Percentiles rank a stretch among this genome's conserved stretches.
Conservation (phyloP, 176 grass and related monocot species). For the Zoysia pacifica region DNA sequence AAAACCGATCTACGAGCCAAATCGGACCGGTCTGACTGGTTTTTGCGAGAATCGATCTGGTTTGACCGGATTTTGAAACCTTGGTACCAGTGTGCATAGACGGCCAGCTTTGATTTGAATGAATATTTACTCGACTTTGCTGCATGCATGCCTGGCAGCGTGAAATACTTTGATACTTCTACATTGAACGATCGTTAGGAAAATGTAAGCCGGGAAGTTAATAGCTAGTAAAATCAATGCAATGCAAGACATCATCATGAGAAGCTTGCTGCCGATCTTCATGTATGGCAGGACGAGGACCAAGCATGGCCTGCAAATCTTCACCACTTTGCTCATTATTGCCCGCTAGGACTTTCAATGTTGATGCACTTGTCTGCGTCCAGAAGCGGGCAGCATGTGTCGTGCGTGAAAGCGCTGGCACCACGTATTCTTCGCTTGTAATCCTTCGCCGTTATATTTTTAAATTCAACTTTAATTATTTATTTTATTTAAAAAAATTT, state of each 20-base stretch:
- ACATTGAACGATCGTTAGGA: too few relatives aligned
- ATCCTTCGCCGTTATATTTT: too few relatives aligned
- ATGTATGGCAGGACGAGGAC: not conserved
- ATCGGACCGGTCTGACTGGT: too few relatives aligned
- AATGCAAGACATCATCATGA: constrained; percentile 22
- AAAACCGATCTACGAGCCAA: too few relatives aligned
- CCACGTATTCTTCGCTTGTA: not conserved
- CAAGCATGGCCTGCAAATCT: not conserved
- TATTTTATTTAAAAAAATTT: too few relatives aligned
- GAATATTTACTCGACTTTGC: constrained; percentile 23
- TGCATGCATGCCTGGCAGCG: not conserved
- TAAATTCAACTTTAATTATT: too few relatives aligned
- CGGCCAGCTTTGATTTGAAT: constrained; percentile 23
- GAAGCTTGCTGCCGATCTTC: constrained; percentile 16
- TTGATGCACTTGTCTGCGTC: constrained; percentile 2
- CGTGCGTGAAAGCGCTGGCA: not conserved
- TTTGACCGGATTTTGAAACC: too few relatives aligned
- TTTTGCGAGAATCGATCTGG: too few relatives aligned
- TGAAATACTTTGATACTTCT: not conserved
- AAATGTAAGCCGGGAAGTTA: not conserved
- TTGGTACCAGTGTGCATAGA: too few relatives aligned
- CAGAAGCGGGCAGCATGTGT: not conserved
- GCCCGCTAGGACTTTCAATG: constrained; percentile 7
- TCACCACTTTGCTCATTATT: not conserved
- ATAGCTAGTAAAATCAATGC: constrained; percentile 16